Evolutionary conservation across 345 rosid genomes (phyloP), one percentile per base, ranked within the genome.

Genomic region (Diplotaxis tenuifolia): DNA sequence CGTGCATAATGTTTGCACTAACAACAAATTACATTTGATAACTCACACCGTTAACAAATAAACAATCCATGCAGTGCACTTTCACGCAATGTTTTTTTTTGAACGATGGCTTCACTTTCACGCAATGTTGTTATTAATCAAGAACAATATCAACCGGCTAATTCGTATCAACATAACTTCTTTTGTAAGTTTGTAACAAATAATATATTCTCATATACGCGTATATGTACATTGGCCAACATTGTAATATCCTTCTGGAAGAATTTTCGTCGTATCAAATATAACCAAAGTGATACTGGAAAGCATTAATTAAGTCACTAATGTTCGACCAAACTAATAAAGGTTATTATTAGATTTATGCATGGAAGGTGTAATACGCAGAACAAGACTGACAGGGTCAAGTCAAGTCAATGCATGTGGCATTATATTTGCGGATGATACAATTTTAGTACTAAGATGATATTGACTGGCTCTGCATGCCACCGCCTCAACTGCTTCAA

Each of bases 331-430:
- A 45, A 57, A 50, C 54, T 21, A 40, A 23, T 31, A 55, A 18
- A 36, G 32, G 49, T 53, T 75, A 50, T 50, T 62, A 60, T 50
- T 49, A 10, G 45, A 59, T 27, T 74, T 34, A 32, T 67, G 36
- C 59, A 47, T 49, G 28, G 52, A 0, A 23, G 50, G 50, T 42
- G 29, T 47, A 58, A 32, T 58, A 59, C 50, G 68, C 68, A 60
- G 38, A 7, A 9, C 22, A 36, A 68, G 62, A 50, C 73, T 32
- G 69, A 68, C 45, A 12, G 23, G 27, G 78, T 61, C 73, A 75
- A 75, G 78, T 61, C 73, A 68, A 75, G 69, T 75, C 74, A 68
- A 75, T 68, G 63, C 72, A 47, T 32, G 49, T 20, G 25, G 23
- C 34, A 56, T 65, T 65, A 40, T 54, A 2, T 63, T 52, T 42